Evolutionary conservation across 768 basidiomycete genomes (phyloP).

Genomic region (Tulasnella sp.): DNA sequence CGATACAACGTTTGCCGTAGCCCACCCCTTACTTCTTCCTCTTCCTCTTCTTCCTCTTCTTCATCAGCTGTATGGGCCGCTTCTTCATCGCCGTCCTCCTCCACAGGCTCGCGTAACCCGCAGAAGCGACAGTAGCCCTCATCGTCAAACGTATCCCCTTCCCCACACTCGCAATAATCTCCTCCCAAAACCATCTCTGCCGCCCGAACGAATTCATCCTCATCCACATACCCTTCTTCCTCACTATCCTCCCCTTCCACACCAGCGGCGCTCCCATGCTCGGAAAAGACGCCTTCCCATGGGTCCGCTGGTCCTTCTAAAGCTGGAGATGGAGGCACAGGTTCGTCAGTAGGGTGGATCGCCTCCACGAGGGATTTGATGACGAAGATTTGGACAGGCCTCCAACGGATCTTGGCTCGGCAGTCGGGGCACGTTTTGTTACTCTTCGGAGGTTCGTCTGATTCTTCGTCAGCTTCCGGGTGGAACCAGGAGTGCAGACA

Average conservation of each 20-base stretch:
- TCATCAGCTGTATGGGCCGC: too few species aligned
- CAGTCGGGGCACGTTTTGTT: conserved; percentile 9
- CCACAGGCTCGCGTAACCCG: too few species aligned
- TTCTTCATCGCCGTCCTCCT: too few species aligned
- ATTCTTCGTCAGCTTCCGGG: background rate
- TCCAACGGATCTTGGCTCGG: conserved; percentile 1
- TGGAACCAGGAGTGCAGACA: conserved; percentile 3
- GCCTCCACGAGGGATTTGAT: conserved; percentile 6
- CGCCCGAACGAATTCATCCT: background rate
- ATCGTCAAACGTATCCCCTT: too few species aligned
- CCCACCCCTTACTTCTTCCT: too few species aligned
- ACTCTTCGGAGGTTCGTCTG: background rate
- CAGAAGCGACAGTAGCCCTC: too few species aligned
- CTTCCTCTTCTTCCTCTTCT: too few species aligned
- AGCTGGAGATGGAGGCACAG: background rate
- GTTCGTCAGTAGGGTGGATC: background rate
- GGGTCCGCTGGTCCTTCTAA: background rate
- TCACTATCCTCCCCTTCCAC: background rate
- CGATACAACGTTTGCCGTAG: too few species aligned
- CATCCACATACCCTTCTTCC: background rate
- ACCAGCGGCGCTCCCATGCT: background rate
- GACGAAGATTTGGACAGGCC: conserved; percentile 5
- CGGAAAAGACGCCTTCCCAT: background rate
- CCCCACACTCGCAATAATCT: background rate
- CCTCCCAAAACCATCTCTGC: background rate